These are phyloP conservation scores for Daldinia sp. DNA, from an alignment of 2,329 filamentous ascomycete genomes.

Conservation along the genomic window DNA sequence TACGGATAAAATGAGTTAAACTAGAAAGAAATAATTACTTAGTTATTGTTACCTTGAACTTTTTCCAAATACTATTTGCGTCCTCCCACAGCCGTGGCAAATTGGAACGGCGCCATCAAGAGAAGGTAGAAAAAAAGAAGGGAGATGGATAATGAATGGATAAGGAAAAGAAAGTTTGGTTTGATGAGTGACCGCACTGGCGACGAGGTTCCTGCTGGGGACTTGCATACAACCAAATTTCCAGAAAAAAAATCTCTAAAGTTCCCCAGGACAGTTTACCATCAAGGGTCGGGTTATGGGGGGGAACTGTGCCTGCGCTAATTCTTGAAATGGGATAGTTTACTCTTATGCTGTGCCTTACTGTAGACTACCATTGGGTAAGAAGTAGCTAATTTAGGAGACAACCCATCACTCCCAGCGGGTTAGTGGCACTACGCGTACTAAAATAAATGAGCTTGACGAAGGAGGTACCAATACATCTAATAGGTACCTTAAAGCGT, in stretches of 20 bases:
- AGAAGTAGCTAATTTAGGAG: constrained; percentile 26
- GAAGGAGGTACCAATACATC: neutral
- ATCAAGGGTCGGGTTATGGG: constrained; percentile 27
- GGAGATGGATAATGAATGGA: constrained; percentile 21
- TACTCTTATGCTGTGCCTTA: constrained; percentile 21
- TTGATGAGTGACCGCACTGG: constrained; percentile 15
- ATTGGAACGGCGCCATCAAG: constrained; percentile 14
- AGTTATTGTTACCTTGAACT: constrained; percentile 7
- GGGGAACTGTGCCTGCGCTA: constrained; percentile 30
- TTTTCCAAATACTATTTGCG: constrained; percentile 12
- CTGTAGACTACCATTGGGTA: constrained; percentile 28
- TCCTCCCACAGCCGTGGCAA: constrained; percentile 3
- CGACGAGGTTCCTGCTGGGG: constrained; percentile 19
- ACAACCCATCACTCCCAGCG: constrained; percentile 8
- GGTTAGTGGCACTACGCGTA: constrained; percentile 15
- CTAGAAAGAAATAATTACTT: constrained; percentile 12
- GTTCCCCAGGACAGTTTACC: constrained; percentile 21
- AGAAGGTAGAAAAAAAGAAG: constrained; percentile 8
- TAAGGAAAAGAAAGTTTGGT: constrained; percentile 11
- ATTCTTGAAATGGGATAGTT: constrained; percentile 10
- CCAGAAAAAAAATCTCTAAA: constrained; percentile 30
- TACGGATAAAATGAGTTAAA: constrained; percentile 8
- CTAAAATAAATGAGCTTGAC: constrained; percentile 28
- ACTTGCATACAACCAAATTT: constrained; percentile 29
- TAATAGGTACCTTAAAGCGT: neutral